Evolutionary conservation across 2,329 filamentous ascomycete genomes (phyloP).

Genomic region (Phaeosphaeria sp.): DNA sequence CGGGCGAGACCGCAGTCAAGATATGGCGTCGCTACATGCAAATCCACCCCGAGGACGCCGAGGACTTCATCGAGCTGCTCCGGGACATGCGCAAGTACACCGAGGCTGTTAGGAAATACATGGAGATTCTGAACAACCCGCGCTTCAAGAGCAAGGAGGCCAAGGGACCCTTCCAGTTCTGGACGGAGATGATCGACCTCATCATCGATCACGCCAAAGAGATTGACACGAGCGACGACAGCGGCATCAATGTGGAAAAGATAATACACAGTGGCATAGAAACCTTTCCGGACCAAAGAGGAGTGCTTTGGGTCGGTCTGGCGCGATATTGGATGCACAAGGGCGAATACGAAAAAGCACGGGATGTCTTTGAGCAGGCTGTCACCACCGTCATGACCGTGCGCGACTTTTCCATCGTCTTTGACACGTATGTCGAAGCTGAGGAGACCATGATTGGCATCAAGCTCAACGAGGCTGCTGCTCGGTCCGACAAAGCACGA

Average conservation of each 20-base stretch:
- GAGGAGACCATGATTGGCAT: constrained; percentile 94
- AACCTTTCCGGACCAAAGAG: constrained; percentile 90
- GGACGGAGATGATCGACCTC: constrained; percentile 96
- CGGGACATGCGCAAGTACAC: constrained; percentile 83
- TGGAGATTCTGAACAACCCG: constrained; percentile 88
- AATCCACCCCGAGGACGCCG: constrained; percentile 90
- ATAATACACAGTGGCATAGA: constrained; percentile 92
- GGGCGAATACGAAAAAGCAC: constrained; percentile 88
- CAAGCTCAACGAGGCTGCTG: constrained; percentile 86
- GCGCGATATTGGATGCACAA: constrained; percentile 96
- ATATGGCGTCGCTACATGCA: constrained; percentile 98
- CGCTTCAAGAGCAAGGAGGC: constrained; percentile 91
- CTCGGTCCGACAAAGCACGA: constrained; percentile 77
- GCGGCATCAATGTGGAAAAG: constrained; percentile 85
- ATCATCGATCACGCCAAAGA: constrained; percentile 89
- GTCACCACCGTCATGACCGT: constrained; percentile 99
- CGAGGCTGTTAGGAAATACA: constrained; percentile 89
- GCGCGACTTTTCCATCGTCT: constrained; percentile 93
- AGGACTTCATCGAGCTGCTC: constrained; percentile 93
- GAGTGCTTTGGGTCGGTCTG: constrained; percentile 92
- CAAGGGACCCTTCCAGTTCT: constrained; percentile 94
- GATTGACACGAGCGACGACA: constrained; percentile 79
- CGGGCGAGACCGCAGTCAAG: constrained; percentile 87
- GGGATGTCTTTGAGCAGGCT: constrained; percentile 94
- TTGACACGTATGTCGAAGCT: constrained; percentile 95